Conservation (phyloP, 176 grass and related monocot species). For the Rhipidocladum racemiflorum region DNA sequence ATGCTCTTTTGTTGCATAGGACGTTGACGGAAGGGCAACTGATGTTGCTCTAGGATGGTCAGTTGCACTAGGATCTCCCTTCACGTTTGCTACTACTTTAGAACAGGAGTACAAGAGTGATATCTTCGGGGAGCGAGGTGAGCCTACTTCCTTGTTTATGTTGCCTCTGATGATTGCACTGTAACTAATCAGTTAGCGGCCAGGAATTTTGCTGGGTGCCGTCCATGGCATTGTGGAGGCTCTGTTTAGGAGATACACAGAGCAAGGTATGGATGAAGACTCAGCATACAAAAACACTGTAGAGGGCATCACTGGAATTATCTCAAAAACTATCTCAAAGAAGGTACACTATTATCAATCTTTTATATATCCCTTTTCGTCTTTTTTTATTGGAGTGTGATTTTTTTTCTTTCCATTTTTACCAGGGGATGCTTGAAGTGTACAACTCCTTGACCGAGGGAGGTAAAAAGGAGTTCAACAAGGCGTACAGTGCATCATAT, state of each 20-base stretch:
- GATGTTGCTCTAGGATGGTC: conserved; percentile 88
- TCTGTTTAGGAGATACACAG: conserved; percentile 69
- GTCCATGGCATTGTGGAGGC: conserved; percentile 75
- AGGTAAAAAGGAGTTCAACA: conserved; percentile 67
- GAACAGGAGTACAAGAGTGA: conserved; percentile 84
- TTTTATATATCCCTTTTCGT: neutral
- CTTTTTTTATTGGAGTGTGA: neutral
- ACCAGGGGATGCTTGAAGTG: conserved; percentile 68
- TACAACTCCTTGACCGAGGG: conserved; percentile 62
- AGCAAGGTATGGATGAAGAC: conserved; percentile 73
- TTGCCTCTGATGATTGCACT: neutral
- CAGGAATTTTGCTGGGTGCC: conserved; percentile 74
- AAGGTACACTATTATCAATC: conserved; percentile 32
- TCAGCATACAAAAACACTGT: conserved; percentile 69
- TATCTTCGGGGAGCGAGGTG: conserved; percentile 83
- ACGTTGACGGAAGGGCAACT: conserved; percentile 87
- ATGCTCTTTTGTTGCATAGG: conserved; percentile 33
- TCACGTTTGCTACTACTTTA: conserved; percentile 68
- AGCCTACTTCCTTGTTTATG: neutral
- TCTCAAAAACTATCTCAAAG: conserved; percentile 75
- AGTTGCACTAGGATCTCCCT: conserved; percentile 77
- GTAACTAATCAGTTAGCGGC: conserved; percentile 1
- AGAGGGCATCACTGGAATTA: conserved; percentile 77
- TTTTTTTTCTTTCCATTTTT: neutral
- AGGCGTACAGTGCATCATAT: conserved; percentile 65